Evolutionary conservation across 2,329 filamentous ascomycete genomes (phyloP), one percentile per base, ranked within the genome.

Genomic region (Venturia aucupariae): DNA sequence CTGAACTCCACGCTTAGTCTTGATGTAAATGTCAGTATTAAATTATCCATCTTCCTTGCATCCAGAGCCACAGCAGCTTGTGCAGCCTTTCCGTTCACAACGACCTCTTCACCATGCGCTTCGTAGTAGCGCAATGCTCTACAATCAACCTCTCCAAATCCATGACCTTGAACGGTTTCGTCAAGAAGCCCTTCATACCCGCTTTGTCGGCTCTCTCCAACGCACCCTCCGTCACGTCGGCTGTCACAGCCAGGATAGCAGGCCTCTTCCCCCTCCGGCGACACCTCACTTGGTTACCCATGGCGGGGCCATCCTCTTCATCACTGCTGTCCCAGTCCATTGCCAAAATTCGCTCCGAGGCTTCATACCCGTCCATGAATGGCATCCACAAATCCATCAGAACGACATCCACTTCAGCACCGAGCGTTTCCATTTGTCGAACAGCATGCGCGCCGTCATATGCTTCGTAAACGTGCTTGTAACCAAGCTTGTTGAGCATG

Each of bases 311-410:
- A 24, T 76, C 72, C 51, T 76, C 63, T 22, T 39, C 64, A 7
- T 64, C 64, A 65, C 27, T 63, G 65, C 15, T 65, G 41, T 63
- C 48, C 48, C 62, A 55, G n/a, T 78, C 72, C 77, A 86, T 80
- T 30, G 77, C 75, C 13, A 88, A 74, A 54, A 90, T 90, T 59
- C 79, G 77, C 69, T 83, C 80, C 0, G 87, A 84, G 1, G 87
- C 87, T 70, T 89, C 83, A 68, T 88, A 90, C 1, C 87, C 87
- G 70, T 90, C 87, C 79, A 90, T 86, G 67, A 85, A 79, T 0
- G 87, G 87, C 86, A 90, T 90, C 87, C 87, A 90, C 11, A 90
- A 80, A 73, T 90, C 87, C 87, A 90, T 90, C 54, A 90, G 75
- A 30, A 90, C 80, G 1, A 88, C 80, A 69, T 89, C 83, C 65